Percentiles rank a stretch among this genome's conserved stretches.
These are phyloP conservation scores for maize (Zea mays) DNA, from an alignment of 176 grass and related monocot genomes.

Conservation along the genomic window Zm-B73-REFERENCE-NAM-5.0 NC_050102.1:76211001-76211500, in stretches of 20 bases:
- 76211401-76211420: conserved; percentile 11
- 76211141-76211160: conserved; percentile 97
- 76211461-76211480: conserved; percentile 7
- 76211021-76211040: conserved; percentile 22
- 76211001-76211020: conserved; percentile 46
- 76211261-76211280: conserved; percentile 8
- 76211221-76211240: conserved; percentile 26
- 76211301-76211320: conserved; percentile 12
- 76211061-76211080: conserved; percentile 98
- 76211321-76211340: not conserved
- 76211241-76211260: not conserved
- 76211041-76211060: conserved; percentile 30
- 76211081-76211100: conserved; percentile 98
- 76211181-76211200: conserved; percentile 26
- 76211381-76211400: not conserved
- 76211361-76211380: not conserved
- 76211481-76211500: conserved; percentile 13
- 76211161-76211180: conserved; percentile 70
- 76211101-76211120: conserved; percentile 96
- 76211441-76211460: conserved; percentile 8
- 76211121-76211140: conserved; percentile 83
- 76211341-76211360: not conserved
- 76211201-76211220: conserved; percentile 15
- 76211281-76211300: conserved; percentile 19
- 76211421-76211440: conserved; percentile 1